Base-by-base conservation (phyloP, 208 protist species). In the Trypanosoma mega region DNA sequence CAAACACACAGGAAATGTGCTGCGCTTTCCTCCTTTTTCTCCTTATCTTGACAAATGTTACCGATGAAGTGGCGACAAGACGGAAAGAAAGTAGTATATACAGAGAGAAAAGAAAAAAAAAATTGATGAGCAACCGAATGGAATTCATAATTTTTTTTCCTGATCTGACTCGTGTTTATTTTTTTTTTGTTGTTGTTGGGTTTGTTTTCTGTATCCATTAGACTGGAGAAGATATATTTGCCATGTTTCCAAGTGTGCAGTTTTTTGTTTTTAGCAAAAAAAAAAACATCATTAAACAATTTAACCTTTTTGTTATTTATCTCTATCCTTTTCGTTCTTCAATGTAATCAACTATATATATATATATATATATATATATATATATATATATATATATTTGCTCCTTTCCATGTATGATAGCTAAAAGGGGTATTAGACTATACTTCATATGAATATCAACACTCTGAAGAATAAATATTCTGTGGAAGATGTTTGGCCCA, bases 401-500 rank as follows among this genome's bases (percentile, higher is more conserved):
- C n/a, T n/a, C n/a, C n/a, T n/a, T n/a, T n/a, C n/a, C n/a, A n/a
- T n/a, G n/a, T n/a, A 6, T 23, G 30, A 48, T 21, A 27, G 1
- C 43, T 39, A 63, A 27, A 11, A 52, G 3, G 1, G 18, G 27
- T 2, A 27, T 41, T 41, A 45, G 12, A 23, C 3, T 18, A 21
- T 49, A 33, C 43, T 57, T 53, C 60, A 0, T 18, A 83, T 82
- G 76, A 26, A 75, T 16, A 52, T 56, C 27, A 54, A 54, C 18
- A 60, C 46, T 16, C 57, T 91, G 8, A 68, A 63, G 27, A 30
- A 66, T 3, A 94, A 96, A 71, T 90, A 92, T 49, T 87, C 62
- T 30, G 69, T 96, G 11, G 86, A 96, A 45, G 82, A 93, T 54
- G 59, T 97, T 26, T 92, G 89, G 85, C 81, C 82, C 2, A 67